A percentile compares a stretch with the other conserved stretches of the same genome.
phyloP scores from a whole-genome alignment of 2,329 filamentous ascomycete genomes.

The Cladosporium sp. region DNA sequence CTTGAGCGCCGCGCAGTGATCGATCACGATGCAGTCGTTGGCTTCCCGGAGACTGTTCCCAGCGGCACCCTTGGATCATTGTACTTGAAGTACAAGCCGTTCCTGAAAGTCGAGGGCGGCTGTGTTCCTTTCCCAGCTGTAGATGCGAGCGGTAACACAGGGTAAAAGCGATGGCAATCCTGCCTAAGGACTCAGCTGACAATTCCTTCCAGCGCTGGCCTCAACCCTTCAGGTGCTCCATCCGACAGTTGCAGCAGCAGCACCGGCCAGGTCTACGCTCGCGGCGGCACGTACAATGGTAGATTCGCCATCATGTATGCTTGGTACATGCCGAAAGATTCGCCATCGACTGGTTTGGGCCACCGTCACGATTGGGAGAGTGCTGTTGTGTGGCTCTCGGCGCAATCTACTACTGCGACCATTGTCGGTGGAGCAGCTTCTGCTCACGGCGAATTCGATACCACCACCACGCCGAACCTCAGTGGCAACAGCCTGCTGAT shows the following conservation, averaged over 20 bases:
- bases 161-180: constrained; percentile 44
- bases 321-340: constrained; percentile 57
- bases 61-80: constrained; percentile 49
- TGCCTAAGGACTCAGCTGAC: neutral
- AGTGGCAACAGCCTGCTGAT: constrained; percentile 50
- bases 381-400: constrained; percentile 55
- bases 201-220: constrained; percentile 44
- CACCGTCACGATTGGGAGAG: constrained; percentile 61
- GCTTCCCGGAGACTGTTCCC: constrained; percentile 57
- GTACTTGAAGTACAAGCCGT: constrained; percentile 60
- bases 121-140: constrained; percentile 67
- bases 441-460: constrained; percentile 54
- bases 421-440: constrained; percentile 55
- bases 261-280: constrained; percentile 56
- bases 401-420: constrained; percentile 43
- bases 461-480: constrained; percentile 46
- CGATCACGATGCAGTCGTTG: constrained; percentile 52
- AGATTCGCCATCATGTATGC: constrained; percentile 55
- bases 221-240: constrained; percentile 44
- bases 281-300: constrained; percentile 45
- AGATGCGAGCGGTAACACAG: constrained; percentile 58
- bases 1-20: constrained; percentile 48
- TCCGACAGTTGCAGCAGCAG: constrained; percentile 46
- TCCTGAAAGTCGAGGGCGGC: constrained; percentile 58
- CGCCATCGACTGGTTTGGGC: constrained; percentile 47